Conservation (phyloP, 2,329 filamentous ascomycete species). For the Stylonectria norvegica region DNA sequence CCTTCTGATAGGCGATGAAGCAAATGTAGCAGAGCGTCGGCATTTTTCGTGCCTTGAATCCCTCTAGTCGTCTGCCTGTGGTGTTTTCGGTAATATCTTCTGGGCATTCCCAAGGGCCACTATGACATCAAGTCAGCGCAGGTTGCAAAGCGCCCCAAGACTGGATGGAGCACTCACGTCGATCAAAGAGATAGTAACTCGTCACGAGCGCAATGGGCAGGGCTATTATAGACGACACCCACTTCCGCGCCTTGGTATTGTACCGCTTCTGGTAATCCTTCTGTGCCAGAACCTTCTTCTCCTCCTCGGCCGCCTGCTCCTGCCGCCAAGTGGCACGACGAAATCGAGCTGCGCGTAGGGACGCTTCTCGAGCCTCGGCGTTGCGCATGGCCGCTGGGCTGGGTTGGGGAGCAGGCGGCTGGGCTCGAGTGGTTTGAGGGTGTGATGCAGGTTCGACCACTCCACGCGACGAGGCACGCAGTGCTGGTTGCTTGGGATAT, state of each 20-base stretch:
- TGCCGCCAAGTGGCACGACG: constrained; percentile 14
- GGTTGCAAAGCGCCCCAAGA: neutral
- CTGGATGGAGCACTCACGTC: constrained; percentile 36
- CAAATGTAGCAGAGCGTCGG: no score
- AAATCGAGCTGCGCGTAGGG: constrained; percentile 21
- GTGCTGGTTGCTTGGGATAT: neutral
- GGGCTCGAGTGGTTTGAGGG: neutral
- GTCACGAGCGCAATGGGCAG: constrained; percentile 54
- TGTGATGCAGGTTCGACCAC: no score
- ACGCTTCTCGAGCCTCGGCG: constrained; percentile 21
- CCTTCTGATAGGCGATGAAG: no score
- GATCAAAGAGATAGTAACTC: constrained; percentile 52
- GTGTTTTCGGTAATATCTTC: constrained; percentile 18
- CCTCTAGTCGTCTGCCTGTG: constrained; percentile 12
- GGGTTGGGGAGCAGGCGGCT: neutral
- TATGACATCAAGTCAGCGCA: constrained; percentile 11
- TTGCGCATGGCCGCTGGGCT: constrained; percentile 14
- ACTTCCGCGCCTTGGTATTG: constrained; percentile 43
- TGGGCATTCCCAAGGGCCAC: constrained; percentile 31
- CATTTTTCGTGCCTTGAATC: no score
- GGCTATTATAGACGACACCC: constrained; percentile 47
- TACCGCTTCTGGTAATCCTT: constrained; percentile 43
- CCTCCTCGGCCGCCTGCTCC: constrained; percentile 16
- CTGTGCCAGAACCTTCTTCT: constrained; percentile 16
- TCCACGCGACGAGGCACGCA: no score